These are phyloP conservation scores for Rutstroemia sp. DNA, from an alignment of 2,329 filamentous ascomycete species.

Conservation along the genomic window DNA sequence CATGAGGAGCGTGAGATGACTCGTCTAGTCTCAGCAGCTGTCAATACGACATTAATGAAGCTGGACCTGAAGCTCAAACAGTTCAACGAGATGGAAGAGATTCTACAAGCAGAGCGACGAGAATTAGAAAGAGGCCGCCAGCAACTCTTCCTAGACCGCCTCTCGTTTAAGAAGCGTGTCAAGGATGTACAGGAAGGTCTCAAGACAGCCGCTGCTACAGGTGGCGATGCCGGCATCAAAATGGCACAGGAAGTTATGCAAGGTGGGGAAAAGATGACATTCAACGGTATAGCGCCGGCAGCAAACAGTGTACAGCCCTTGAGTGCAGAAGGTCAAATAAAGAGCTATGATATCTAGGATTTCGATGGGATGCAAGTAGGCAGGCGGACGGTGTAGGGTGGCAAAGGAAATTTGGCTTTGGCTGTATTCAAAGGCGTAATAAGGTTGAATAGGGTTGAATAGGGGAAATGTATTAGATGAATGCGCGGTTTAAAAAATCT, in stretches of 20 bases:
- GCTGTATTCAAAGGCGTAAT: conserved; percentile 19
- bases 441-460: conserved; percentile 16
- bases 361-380: conserved; percentile 3
- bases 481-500: conserved; percentile 1
- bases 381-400: not conserved
- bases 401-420: conserved; percentile 1
- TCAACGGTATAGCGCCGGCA: conserved; percentile 38
- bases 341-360: conserved; percentile 33
- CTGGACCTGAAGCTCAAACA: conserved; percentile 93
- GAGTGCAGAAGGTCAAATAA: conserved; percentile 47
- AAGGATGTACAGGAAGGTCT: conserved; percentile 73
- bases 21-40: conserved; percentile 80
- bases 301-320: conserved; percentile 44
- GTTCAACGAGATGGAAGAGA: conserved; percentile 91
- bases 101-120: conserved; percentile 83
- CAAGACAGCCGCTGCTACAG: conserved; percentile 39
- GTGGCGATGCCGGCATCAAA: conserved; percentile 29
- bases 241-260: conserved; percentile 29
- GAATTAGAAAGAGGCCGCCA: conserved; percentile 89
- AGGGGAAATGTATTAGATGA: conserved; percentile 14
- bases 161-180: conserved; percentile 83
- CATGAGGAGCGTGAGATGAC: conserved; percentile 97
- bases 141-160: conserved; percentile 85
- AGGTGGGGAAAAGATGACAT: conserved; percentile 40
- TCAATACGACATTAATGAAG: conserved; percentile 92